Evolutionary conservation across 2,329 filamentous ascomycete genomes (phyloP).

Genomic region (Hysterium pulicare): DNA sequence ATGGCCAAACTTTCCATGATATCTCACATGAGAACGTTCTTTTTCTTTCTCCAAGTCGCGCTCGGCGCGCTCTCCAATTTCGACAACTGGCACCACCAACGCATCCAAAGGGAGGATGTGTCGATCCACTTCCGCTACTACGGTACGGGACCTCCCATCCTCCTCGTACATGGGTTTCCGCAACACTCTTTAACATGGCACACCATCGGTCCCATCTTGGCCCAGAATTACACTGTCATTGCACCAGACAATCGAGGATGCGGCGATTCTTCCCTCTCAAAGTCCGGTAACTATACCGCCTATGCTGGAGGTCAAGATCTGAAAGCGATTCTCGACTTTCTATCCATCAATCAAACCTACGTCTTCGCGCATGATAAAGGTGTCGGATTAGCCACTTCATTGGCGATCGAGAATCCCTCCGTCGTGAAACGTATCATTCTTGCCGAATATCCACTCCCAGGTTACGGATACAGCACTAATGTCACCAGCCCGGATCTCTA

Average conservation of each 20-base stretch:
- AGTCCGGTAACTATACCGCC: constrained; percentile 41
- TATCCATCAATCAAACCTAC: constrained; percentile 28
- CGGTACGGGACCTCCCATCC: constrained; percentile 39
- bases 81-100: constrained; percentile 17
- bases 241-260: constrained; percentile 12
- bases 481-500: too few species aligned
- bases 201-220: constrained; percentile 10
- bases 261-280: constrained; percentile 35
- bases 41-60: too few species aligned
- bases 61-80: constrained; percentile 9
- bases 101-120: constrained; percentile 29
- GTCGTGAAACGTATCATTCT: constrained; percentile 37
- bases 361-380: constrained; percentile 49
- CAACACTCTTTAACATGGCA: constrained; percentile 39
- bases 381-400: constrained; percentile 40
- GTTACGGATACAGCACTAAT: too few species aligned
- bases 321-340: constrained; percentile 22
- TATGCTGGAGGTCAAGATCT: constrained; percentile 26
- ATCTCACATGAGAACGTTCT: too few species aligned
- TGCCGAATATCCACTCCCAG: constrained; percentile 43
- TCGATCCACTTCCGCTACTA: constrained; percentile 45
- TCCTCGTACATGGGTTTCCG: constrained; percentile 44
- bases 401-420: constrained; percentile 37
- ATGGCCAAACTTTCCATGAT: too few species aligned
- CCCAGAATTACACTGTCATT: constrained; percentile 15